These are phyloP conservation scores for Beta corolliflora DNA, from an alignment of 179 eudicot species.

Conservation along the genomic window DNA sequence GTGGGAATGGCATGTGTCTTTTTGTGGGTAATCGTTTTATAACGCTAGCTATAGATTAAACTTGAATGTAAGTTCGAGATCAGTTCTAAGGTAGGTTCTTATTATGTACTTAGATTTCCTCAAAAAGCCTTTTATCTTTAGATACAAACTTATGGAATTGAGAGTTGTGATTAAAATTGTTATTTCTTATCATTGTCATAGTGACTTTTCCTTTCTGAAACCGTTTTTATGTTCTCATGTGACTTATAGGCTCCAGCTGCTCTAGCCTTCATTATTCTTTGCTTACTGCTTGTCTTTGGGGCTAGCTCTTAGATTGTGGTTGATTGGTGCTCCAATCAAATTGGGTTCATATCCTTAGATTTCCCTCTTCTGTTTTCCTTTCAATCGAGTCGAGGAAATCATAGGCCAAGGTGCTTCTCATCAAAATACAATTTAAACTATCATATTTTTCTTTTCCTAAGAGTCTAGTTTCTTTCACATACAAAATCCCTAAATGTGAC, in stretches of 20 bases:
- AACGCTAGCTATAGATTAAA: neutral
- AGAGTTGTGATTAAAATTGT: neutral
- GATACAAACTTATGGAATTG: neutral
- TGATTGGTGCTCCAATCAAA: neutral
- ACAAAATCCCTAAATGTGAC: neutral
- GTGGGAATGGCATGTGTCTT: too few relatives aligned
- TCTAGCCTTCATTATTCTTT: neutral
- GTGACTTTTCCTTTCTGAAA: neutral
- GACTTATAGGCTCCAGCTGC: neutral
- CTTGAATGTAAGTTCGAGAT: neutral
- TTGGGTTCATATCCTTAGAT: neutral
- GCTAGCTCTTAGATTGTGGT: neutral
- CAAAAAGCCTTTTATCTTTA: neutral
- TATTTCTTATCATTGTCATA: neutral
- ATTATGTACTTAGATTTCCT: neutral
- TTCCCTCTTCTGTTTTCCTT: too few relatives aligned
- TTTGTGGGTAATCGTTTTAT: too few relatives aligned
- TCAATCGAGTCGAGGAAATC: too few relatives aligned
- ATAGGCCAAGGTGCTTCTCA: neutral
- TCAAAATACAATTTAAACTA: neutral
- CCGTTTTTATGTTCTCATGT: neutral
- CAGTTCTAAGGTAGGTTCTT: neutral
- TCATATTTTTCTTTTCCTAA: neutral
- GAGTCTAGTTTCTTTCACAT: neutral
- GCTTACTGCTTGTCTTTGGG: neutral